A percentile compares a stretch with the other conserved stretches of the same genome.
Conservation (phyloP, 129 eudicot species). For the Saussurea involucrata region DNA sequence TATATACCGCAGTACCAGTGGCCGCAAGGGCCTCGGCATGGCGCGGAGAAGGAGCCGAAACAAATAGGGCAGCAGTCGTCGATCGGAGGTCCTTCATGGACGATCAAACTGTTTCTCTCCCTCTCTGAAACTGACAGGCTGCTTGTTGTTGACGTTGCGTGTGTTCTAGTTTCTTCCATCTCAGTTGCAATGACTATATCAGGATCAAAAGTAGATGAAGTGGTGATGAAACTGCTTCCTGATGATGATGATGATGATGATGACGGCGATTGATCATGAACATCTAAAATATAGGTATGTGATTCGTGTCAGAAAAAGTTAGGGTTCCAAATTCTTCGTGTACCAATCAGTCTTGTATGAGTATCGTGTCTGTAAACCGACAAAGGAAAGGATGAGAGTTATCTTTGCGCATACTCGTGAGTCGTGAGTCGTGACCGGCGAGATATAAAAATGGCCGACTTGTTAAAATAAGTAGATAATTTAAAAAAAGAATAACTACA, state of each 20-base stretch:
- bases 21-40: conserved; percentile 62
- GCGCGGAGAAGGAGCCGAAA: conserved; percentile 47
- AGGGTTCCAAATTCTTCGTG: not conserved
- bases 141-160: not conserved
- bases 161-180: conserved; percentile 15
- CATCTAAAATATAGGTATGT: not conserved
- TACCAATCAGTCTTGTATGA: not conserved
- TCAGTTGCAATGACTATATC: not conserved
- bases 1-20: conserved; percentile 70
- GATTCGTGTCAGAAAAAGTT: conserved; percentile 9
- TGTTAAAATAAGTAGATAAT: no score
- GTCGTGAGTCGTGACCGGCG: no score
- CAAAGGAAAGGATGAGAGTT: conserved; percentile 19
- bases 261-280: not conserved
- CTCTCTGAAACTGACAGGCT: not conserved
- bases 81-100: conserved; percentile 38
- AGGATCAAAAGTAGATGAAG: not conserved
- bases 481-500: no score
- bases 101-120: not conserved
- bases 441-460: not conserved
- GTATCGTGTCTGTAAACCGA: conserved; percentile 11
- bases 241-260: not conserved
- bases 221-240: not conserved
- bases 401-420: conserved; percentile 15
- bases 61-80: conserved; percentile 71